Evolutionary conservation across 768 basidiomycete species (phyloP).

Genomic region (Mycena albidolilacea): DNA sequence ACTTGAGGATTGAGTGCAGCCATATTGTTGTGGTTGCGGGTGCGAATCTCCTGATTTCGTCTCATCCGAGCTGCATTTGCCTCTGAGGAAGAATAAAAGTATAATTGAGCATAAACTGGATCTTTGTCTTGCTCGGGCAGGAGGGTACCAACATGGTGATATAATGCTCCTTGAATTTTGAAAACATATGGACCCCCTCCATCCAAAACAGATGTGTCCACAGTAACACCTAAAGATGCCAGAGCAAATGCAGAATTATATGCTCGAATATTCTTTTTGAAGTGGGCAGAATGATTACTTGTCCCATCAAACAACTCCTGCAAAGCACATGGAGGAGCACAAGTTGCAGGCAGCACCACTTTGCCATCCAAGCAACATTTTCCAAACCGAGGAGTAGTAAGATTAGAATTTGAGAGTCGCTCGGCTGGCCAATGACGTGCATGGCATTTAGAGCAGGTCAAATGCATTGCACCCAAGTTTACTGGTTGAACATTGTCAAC

Average conservation of each 20-base stretch:
- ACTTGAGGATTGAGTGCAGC: conserved; percentile 22
- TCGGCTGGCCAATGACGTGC: conserved; percentile 56
- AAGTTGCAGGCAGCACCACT: conserved; percentile 46
- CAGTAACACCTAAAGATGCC: conserved; percentile 46
- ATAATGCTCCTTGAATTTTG: conserved; percentile 48
- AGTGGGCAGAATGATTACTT: conserved; percentile 35
- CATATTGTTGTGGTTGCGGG: not conserved
- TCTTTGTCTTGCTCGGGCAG: conserved; percentile 39
- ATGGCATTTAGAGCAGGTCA: conserved; percentile 39
- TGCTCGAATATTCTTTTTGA: conserved; percentile 49
- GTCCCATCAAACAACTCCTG: conserved; percentile 39
- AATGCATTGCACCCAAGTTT: too few species aligned
- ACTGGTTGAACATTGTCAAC: too few species aligned
- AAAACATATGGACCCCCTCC: conserved; percentile 47
- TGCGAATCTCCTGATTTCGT: not conserved
- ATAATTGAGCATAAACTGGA: conserved; percentile 49
- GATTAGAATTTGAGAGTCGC: conserved; percentile 35
- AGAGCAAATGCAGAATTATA: conserved; percentile 56
- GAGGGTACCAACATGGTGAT: conserved; percentile 49
- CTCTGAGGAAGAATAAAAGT: conserved; percentile 23
- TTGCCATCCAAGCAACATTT: conserved; percentile 55
- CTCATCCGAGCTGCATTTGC: conserved; percentile 21
- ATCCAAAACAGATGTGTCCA: conserved; percentile 41
- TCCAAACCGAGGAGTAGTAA: conserved; percentile 45
- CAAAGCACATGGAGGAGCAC: conserved; percentile 44